These are phyloP conservation scores for Dianthus caryophyllus DNA, from an alignment of 148 eudicot species.

Conservation along the genomic window DNA sequence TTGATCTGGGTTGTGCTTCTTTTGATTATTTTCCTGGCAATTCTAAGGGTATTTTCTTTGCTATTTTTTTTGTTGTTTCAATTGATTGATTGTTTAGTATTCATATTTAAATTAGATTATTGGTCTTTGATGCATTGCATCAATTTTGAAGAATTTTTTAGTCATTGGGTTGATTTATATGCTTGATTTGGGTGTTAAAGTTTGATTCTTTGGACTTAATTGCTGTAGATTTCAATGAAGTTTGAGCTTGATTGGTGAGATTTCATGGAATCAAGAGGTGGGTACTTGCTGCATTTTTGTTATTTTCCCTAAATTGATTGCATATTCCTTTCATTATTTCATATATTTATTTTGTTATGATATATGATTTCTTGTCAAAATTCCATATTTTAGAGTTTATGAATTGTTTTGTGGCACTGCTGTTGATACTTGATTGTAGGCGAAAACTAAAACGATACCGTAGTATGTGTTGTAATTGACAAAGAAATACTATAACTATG, in stretches of 20 bases:
- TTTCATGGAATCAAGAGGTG: conserved; percentile 22
- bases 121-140: neutral
- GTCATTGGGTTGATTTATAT: neutral
- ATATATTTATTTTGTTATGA: neutral
- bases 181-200: neutral
- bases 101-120: neutral
- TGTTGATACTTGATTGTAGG: no score
- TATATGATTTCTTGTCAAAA: neutral
- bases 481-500: no score
- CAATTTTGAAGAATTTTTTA: neutral
- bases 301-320: neutral
- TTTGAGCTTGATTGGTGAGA: conserved; percentile 6
- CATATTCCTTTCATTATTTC: no score
- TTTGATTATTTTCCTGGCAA: neutral
- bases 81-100: neutral
- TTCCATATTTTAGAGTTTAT: neutral
- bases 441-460: no score
- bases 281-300: neutral
- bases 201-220: neutral
- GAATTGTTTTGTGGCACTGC: no score
- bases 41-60: neutral
- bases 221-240: neutral
- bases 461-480: no score
- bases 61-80: neutral
- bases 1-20: conserved; percentile 5